Conservation (phyloP, 805 yeast genomes). For the Komagataella pseudopastoris region DNA sequence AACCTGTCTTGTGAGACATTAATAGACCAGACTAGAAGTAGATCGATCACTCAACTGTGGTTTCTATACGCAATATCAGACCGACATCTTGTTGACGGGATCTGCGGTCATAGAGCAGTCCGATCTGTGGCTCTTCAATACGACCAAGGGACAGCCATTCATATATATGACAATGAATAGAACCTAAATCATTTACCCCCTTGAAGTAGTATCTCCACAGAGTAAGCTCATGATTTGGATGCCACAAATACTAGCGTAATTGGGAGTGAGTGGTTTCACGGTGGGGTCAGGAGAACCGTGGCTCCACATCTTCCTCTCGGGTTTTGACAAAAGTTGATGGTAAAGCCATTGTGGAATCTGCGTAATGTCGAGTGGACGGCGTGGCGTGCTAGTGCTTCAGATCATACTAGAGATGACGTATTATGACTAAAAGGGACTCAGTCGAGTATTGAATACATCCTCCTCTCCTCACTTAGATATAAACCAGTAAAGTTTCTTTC, state of each 20-base stretch:
- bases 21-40: too few species aligned
- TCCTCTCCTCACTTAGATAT: background rate
- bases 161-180: background rate
- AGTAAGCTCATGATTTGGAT: background rate
- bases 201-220: background rate
- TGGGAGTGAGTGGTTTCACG: background rate
- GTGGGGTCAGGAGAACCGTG: background rate
- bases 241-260: background rate
- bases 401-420: background rate
- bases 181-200: background rate
- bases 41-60: background rate
- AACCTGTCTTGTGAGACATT: background rate
- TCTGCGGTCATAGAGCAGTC: background rate
- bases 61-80: background rate
- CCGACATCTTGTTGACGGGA: too few species aligned
- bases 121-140: background rate
- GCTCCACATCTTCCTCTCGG: background rate
- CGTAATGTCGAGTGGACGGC: background rate
- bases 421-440: background rate
- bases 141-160: background rate
- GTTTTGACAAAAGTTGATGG: background rate
- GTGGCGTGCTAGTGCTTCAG: background rate
- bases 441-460: background rate
- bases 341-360: background rate
- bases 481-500: background rate